Evolutionary conservation across 495 filamentous ascomycete genomes (phyloP).

Genomic region (Xylaria grammica): DNA sequence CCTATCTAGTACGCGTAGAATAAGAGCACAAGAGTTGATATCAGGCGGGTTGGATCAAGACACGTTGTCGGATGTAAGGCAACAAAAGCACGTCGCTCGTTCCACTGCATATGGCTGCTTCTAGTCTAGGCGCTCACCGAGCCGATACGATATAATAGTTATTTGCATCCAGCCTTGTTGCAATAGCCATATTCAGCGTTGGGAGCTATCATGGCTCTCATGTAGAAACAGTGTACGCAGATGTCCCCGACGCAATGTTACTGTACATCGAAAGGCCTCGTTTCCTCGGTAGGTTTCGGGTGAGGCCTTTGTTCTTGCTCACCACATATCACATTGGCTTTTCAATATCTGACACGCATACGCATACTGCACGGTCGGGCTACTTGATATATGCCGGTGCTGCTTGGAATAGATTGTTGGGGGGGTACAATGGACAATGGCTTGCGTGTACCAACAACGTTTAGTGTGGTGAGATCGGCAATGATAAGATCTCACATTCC

Average conservation of each 20-base stretch:
- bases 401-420: conserved; percentile 4
- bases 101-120: neutral
- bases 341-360: conserved; percentile 1
- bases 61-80: neutral
- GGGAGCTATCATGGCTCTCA: conserved; percentile 10
- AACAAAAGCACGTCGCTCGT: neutral
- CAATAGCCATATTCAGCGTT: neutral
- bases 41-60: conserved; percentile 4
- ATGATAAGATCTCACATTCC: neutral
- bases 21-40: conserved; percentile 5
- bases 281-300: neutral
- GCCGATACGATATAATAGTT: neutral
- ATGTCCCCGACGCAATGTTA: neutral
- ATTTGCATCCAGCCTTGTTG: conserved; percentile 2
- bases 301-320: neutral
- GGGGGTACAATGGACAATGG: conserved; percentile 5
- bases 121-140: neutral
- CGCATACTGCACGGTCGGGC: neutral
- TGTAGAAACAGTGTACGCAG: neutral
- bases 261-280: conserved; percentile 4
- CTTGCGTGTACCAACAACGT: neutral
- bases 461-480: conserved; percentile 3
- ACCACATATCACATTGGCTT: neutral
- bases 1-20: neutral
- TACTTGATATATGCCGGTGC: neutral